Conservation (phyloP, 1,139 yeast species). For the Ashbya aceris region DNA sequence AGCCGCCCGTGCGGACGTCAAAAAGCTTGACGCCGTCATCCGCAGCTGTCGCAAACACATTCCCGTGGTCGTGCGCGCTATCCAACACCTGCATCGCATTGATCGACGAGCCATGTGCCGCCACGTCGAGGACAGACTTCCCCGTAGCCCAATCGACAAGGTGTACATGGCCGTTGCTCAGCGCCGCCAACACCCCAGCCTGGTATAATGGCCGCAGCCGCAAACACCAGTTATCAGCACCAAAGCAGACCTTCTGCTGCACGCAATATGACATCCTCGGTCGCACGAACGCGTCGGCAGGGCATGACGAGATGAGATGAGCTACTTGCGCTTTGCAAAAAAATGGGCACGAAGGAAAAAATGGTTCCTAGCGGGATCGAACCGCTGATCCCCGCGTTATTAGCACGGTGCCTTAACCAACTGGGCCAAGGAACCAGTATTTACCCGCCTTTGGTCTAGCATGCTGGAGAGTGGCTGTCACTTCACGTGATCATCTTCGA, state of each 20-base stretch:
- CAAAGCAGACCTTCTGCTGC: conserved; percentile 14
- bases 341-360: conserved; percentile 6
- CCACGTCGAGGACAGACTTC: conserved; percentile 14
- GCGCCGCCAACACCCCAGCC: conserved; percentile 20
- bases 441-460: neutral
- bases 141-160: conserved; percentile 23
- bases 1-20: conserved; percentile 42
- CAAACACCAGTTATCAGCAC: conserved; percentile 26
- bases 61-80: conserved; percentile 19
- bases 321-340: neutral
- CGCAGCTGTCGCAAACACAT: conserved; percentile 37
- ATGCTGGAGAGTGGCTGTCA: too few relatives aligned
- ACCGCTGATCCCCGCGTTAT: conserved; percentile 32
- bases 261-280: conserved; percentile 6
- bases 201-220: conserved; percentile 21
- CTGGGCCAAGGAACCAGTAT: conserved; percentile 30
- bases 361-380: conserved; percentile 31
- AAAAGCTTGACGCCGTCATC: conserved; percentile 60
- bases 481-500: too few relatives aligned
- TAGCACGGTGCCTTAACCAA: conserved; percentile 32
- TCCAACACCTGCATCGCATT: conserved; percentile 26
- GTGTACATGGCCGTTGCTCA: conserved; percentile 27
- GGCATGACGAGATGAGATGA: conserved; percentile 2
- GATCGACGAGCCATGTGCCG: conserved; percentile 29
- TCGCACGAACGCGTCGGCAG: neutral